A percentile compares a stretch with the other conserved stretches of the same genome.
phyloP scores from a whole-genome alignment of 2,329 filamentous ascomycete genomes.

The Ophiocordyceps polyrhachis-furcata region DNA sequence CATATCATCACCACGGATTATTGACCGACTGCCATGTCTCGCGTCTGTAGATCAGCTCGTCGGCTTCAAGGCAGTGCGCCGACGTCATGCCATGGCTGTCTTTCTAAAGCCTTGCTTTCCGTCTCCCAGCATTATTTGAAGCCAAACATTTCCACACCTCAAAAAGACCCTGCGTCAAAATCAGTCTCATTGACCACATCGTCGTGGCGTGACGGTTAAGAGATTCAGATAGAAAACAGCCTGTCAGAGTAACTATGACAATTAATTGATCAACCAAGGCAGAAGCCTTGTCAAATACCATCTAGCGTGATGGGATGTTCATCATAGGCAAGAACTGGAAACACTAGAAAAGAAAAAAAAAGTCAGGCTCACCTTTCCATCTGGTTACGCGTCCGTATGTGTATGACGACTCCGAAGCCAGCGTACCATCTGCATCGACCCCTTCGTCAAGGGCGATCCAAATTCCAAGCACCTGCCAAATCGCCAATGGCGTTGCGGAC shows the following conservation, averaged over 20 bases:
- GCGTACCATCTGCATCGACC: background rate
- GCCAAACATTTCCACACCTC: too few species aligned
- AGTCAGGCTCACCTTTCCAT: background rate
- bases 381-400: background rate
- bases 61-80: too few species aligned
- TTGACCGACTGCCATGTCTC: too few species aligned
- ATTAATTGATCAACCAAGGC: conserved; percentile 15
- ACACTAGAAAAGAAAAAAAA: conserved; percentile 1
- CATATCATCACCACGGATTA: too few species aligned
- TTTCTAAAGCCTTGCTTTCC: too few species aligned
- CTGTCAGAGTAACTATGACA: conserved; percentile 15
- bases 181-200: background rate
- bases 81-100: too few species aligned
- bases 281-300: conserved; percentile 25
- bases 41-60: too few species aligned
- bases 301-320: conserved; percentile 24
- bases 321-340: conserved; percentile 13
- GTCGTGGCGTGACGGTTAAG: background rate
- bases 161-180: background rate
- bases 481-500: conserved; percentile 33
- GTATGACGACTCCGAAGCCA: background rate
- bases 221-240: background rate
- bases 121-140: too few species aligned
- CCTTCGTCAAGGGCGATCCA: conserved; percentile 6
- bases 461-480: conserved; percentile 13